Percentiles rank a stretch among this genome's conserved stretches.
Conservation (phyloP, 768 basidiomycete genomes). For the Leccinellum albellum region DNA sequence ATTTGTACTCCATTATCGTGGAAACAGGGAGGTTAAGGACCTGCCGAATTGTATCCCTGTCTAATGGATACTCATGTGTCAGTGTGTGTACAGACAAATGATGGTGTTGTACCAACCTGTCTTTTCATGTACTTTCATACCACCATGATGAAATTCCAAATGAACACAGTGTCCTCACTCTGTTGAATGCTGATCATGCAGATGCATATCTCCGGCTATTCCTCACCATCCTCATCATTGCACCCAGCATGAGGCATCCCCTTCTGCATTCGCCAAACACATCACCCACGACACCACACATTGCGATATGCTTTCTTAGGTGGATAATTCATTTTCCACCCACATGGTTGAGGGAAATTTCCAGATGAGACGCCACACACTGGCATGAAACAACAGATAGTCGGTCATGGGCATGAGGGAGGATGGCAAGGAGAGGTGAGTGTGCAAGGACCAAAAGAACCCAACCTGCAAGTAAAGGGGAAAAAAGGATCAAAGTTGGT, state of each 20-base stretch:
- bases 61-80: constrained; percentile 2
- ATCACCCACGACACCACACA: constrained; percentile 85
- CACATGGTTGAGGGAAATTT: constrained; percentile 81
- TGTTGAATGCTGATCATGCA: constrained; percentile 92
- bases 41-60: constrained; percentile 74
- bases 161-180: constrained; percentile 88
- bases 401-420: constrained; percentile 86
- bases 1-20: constrained; percentile 93
- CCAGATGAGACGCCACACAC: constrained; percentile 89
- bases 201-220: constrained; percentile 85
- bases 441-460: constrained; percentile 93
- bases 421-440: constrained; percentile 85
- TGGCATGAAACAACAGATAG: constrained; percentile 86
- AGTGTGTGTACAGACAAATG: constrained; percentile 31
- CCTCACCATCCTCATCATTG: constrained; percentile 37
- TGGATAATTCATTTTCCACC: constrained; percentile 97
- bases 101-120: constrained; percentile 52
- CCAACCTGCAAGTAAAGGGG: constrained; percentile 56
- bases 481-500: constrained; percentile 4
- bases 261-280: constrained; percentile 70
- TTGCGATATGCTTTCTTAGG: constrained; percentile 82
- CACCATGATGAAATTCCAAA: constrained; percentile 87
- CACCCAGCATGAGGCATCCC: constrained; percentile 26
- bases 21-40: constrained; percentile 72
- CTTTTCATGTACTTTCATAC: constrained; percentile 69